These are phyloP conservation scores for Trichoderma parareesei DNA, from an alignment of 495 filamentous ascomycete genomes.

Conservation along the genomic window DNA sequence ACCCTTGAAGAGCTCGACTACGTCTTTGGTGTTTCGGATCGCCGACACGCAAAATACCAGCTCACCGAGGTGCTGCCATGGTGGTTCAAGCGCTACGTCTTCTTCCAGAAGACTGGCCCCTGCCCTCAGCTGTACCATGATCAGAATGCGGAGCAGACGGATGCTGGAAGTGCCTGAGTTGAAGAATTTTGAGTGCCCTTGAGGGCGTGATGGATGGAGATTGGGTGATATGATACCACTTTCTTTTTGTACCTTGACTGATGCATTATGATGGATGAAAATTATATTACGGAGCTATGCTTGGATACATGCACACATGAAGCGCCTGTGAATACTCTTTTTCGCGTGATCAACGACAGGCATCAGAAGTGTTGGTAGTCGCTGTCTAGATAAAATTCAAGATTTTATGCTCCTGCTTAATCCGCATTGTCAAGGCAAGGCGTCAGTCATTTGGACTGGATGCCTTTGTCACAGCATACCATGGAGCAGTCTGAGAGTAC, in stretches of 20 bases:
- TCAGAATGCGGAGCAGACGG: not conserved
- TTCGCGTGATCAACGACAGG: too few species aligned
- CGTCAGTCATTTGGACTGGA: too few species aligned
- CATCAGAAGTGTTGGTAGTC: too few species aligned
- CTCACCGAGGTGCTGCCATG: conserved; percentile 39
- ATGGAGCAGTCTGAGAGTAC: too few species aligned
- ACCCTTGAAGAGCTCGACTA: conserved; percentile 61
- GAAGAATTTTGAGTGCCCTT: not conserved
- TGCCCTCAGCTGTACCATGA: conserved; percentile 2
- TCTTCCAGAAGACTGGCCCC: conserved; percentile 29
- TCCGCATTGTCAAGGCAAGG: too few species aligned
- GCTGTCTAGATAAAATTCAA: too few species aligned
- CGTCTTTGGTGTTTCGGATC: conserved; percentile 46
- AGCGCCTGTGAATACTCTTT: too few species aligned
- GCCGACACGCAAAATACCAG: conserved; percentile 43
- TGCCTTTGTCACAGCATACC: too few species aligned
- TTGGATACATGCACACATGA: too few species aligned
- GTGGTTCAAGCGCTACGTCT: conserved; percentile 45
- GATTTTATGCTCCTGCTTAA: too few species aligned
- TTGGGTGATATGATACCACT: not conserved
- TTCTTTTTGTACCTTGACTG: not conserved
- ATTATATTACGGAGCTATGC: not conserved
- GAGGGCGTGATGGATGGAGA: not conserved
- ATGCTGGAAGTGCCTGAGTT: not conserved
- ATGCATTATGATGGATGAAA: not conserved